Conservation (phyloP, 164 flowering plant species). For the Liriodendron chinense region DNA sequence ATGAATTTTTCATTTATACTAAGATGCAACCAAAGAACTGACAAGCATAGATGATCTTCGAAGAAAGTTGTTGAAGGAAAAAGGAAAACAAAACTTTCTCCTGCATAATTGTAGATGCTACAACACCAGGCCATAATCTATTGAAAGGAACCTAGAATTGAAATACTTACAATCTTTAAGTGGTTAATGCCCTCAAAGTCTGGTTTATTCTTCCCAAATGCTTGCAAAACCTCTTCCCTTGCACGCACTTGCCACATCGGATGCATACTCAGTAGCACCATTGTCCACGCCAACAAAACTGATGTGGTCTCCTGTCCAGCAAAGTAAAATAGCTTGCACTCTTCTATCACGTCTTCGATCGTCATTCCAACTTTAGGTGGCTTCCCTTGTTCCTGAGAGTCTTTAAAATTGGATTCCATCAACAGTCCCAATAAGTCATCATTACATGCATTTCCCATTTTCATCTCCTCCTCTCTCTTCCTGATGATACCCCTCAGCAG, state of each 20-base stretch:
- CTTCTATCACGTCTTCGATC: conserved; percentile 4
- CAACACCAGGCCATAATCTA: no score
- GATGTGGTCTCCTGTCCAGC: conserved; percentile 15
- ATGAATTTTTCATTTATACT: no score
- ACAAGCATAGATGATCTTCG: no score
- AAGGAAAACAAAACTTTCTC: no score
- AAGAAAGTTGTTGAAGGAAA: no score
- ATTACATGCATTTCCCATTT: conserved; percentile 4
- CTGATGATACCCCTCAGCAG: neutral
- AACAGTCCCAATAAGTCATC: conserved; percentile 8
- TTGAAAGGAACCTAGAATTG: neutral
- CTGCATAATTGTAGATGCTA: no score
- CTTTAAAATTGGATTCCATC: conserved; percentile 3
- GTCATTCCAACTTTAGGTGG: neutral
- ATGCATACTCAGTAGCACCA: conserved; percentile 4
- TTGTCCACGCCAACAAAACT: conserved; percentile 6
- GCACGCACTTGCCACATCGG: conserved; percentile 11
- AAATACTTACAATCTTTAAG: conserved; percentile 8
- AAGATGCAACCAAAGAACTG: no score
- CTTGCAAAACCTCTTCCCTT: conserved; percentile 13
- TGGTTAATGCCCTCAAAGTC: conserved; percentile 7
- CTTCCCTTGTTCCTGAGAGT: neutral
- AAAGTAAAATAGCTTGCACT: conserved; percentile 16
- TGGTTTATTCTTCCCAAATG: conserved; percentile 5
- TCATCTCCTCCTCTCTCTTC: conserved; percentile 12